These are phyloP conservation scores for Amaranthus cruentus DNA, from an alignment of 148 eudicot genomes.

Conservation along the genomic window DNA sequence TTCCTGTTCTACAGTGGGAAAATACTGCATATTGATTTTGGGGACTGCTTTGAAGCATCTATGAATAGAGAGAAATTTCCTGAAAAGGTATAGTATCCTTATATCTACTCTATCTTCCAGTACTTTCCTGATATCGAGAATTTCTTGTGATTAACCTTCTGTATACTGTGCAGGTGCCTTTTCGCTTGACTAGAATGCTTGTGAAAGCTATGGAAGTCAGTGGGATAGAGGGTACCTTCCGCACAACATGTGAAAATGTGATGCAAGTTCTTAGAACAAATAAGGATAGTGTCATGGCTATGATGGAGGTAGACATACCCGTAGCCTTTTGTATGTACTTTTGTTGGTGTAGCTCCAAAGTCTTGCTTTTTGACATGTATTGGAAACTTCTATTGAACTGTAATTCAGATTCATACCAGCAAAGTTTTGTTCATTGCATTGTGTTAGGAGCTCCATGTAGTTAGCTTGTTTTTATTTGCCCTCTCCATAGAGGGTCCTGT, in stretches of 20 bases:
- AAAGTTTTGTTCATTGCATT: not conserved
- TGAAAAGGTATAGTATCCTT: slow-evolving; percentile 57
- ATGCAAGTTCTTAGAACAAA: slow-evolving; percentile 94
- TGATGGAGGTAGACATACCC: slow-evolving; percentile 86
- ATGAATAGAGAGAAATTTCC: slow-evolving; percentile 99
- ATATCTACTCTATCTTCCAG: not conserved
- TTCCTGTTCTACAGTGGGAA: slow-evolving; percentile 65
- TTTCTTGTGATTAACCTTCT: not conserved
- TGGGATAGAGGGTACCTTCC: slow-evolving; percentile 97
- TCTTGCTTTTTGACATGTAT: too few relatives aligned
- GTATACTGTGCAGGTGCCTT: slow-evolving; percentile 62
- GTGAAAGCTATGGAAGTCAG: slow-evolving; percentile 99
- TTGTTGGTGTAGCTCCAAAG: not conserved
- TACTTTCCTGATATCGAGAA: not conserved
- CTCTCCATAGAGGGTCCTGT: not conserved
- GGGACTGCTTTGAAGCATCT: slow-evolving; percentile 99
- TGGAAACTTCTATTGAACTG: not conserved
- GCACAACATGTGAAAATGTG: slow-evolving; percentile 96
- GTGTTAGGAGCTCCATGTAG: slow-evolving; percentile 3
- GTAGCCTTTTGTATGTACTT: slow-evolving; percentile 9
- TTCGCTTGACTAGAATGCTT: slow-evolving; percentile 98
- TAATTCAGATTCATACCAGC: not conserved
- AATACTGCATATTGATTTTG: slow-evolving; percentile 96
- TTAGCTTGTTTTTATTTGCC: not conserved
- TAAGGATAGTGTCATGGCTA: slow-evolving; percentile 99